Conservation (phyloP, 441 rosid species). For the Eugenia klotzschiana region DNA sequence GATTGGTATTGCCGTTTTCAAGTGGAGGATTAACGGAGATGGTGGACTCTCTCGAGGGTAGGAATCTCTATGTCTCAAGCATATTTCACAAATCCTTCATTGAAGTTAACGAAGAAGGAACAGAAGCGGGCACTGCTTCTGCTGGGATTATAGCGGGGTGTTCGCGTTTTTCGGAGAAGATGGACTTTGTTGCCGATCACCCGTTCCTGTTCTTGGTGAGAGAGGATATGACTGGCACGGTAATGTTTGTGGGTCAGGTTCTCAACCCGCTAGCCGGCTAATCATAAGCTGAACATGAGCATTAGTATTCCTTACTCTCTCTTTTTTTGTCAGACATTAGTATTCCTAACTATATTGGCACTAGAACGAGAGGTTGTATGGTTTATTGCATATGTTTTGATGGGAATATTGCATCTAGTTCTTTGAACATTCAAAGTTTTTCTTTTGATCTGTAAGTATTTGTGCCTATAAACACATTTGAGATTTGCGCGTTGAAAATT, state of each 20-base stretch:
- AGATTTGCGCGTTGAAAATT: too few species aligned
- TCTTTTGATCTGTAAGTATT: background rate
- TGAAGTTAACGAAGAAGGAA: slow-evolving; percentile 82
- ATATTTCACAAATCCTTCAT: slow-evolving; percentile 65
- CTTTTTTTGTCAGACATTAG: background rate
- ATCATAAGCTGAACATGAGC: background rate
- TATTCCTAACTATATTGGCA: background rate
- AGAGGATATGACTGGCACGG: slow-evolving; percentile 46
- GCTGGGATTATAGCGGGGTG: too few species aligned
- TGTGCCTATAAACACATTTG: too few species aligned
- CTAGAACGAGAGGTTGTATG: background rate
- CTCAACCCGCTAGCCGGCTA: slow-evolving; percentile 30
- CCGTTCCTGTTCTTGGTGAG: slow-evolving; percentile 61
- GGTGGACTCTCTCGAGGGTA: slow-evolving; percentile 36
- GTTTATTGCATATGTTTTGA: background rate
- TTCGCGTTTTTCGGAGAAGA: background rate
- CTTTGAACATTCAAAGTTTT: background rate
- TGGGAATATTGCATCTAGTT: background rate
- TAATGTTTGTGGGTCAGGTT: slow-evolving; percentile 59
- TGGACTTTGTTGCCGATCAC: slow-evolving; percentile 68
- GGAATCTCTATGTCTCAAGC: slow-evolving; percentile 30
- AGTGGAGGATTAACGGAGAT: slow-evolving; percentile 52
- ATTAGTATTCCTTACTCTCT: background rate
- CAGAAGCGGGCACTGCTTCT: slow-evolving; percentile 64
- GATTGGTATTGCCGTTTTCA: slow-evolving; percentile 40